Conservation (phyloP, 2,329 filamentous ascomycete genomes). For the Hypoxylon sp. region DNA sequence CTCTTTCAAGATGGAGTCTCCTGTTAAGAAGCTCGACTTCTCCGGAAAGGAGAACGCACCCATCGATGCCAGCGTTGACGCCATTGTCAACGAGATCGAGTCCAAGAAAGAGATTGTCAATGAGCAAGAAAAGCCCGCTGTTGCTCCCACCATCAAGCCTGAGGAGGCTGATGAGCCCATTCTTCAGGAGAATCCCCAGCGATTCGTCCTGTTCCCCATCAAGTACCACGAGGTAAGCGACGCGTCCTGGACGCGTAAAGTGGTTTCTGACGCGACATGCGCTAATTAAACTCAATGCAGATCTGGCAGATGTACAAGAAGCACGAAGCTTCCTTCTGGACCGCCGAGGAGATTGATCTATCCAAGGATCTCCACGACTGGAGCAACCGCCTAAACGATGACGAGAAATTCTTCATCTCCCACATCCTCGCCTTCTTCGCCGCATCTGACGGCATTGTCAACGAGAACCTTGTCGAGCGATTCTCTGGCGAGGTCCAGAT, state of each 20-base stretch:
- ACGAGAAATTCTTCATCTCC: constrained; percentile 98
- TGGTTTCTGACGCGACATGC: constrained; percentile 57
- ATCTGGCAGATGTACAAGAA: constrained; percentile 99
- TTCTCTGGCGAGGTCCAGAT: constrained; percentile 98
- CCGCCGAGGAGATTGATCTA: constrained; percentile 98
- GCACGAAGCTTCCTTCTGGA: constrained; percentile 99
- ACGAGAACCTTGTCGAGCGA: constrained; percentile 98
- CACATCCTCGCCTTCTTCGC: constrained; percentile 99
- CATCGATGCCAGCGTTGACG: constrained; percentile 66
- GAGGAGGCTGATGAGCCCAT: constrained; percentile 89
- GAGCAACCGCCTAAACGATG: constrained; percentile 97
- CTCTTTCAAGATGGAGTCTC: constrained; percentile 92
- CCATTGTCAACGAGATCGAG: constrained; percentile 70
- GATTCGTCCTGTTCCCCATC: constrained; percentile 98
- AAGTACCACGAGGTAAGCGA: constrained; percentile 97
- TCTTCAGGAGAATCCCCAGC: constrained; percentile 93
- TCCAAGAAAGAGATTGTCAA: constrained; percentile 71
- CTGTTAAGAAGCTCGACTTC: constrained; percentile 91
- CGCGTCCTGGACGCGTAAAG: constrained; percentile 77
- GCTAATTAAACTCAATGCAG: constrained; percentile 68
- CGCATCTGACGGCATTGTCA: constrained; percentile 98
- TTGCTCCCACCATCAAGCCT: constrained; percentile 70
- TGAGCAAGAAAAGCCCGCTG: constrained; percentile 58
- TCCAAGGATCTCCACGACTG: constrained; percentile 99
- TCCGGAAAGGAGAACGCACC: constrained; percentile 86